Base-by-base conservation (phyloP, 441 rosid genomes). In the Syzygium syzygioides region DNA sequence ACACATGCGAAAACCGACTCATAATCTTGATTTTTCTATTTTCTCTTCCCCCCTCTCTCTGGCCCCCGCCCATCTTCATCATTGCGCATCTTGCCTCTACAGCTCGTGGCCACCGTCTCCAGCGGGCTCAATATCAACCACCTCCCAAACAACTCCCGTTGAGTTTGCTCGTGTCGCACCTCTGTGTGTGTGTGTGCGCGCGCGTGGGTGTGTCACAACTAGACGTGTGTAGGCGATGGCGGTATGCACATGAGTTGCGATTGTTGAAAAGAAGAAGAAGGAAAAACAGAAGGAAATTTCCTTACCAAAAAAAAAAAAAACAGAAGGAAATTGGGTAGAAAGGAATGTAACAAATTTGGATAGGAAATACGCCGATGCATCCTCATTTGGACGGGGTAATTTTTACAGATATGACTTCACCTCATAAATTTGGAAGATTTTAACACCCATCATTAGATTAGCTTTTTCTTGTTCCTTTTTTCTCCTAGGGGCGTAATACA, bases 361-460 rank as follows among this genome's bases (percentile, higher is more conserved):
- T 9, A 19, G 48, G 4, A 68, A 68, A 68, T 34, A 26, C 9
- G 6, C 7, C 0, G 2, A 68, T 19, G 3, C 0, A 0, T 64
- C 7, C 79, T 66, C 25, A 4, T 18, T 19, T 34, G 79, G 14
- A 68, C 0, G 0, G 6, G 23, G 76, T 30, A 17, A 30, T 66
- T 66, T 30, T 17, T 30, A n/a, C 18, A 66, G 3, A 17, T 66
- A 30, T 66, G 30, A 30, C 45, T 19, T 32, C 5, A 18, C 48
- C 48, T 68, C 26, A 45, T 68, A 34, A 19, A 18, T 34, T 34
- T 68, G 48, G 80, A 68, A 68, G 26, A 68, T 34, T 26, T 68
- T 34, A 68, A 19, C 10, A 23, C 28, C 50, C 11, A 37, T 20
- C 48, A 1, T 71, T 37, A 37, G 20, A 71, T 15, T 34, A 26